Evolutionary conservation across 2,329 filamentous ascomycete genomes (phyloP), one percentile per base, ranked within the genome.

Genomic region (Cercospora sp.): DNA sequence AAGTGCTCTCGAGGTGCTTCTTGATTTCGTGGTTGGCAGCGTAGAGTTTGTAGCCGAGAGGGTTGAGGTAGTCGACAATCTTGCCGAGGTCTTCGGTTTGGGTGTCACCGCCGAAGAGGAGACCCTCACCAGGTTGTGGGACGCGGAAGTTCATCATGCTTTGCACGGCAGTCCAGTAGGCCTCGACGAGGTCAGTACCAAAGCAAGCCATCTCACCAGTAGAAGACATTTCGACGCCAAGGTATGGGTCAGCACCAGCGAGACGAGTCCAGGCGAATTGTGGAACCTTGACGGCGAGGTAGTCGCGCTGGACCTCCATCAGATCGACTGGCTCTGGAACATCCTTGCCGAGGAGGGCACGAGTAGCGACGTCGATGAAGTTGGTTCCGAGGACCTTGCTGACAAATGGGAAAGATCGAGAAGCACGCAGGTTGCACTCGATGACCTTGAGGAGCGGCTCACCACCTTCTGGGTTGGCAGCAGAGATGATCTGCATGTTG

Each of bases 401-500:
- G 79, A 97, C 93, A 81, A 98, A 98, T 78, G 95, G 94, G 89
- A 98, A 98, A 0, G 94, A 98, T 71, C 94, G 93, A 69, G 94
- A 98, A 66, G 94, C 95, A 80, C 94, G 94, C 70, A 98, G 89
- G 82, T 98, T 98, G 85, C 94, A 98, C 83, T 98, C 94, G 71
- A 98, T 98, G 77, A 98, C 94, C 86, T 97, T 97, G 73, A 98
- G 88, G 30, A 87, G 85, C 77, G 90, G 87, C 78, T 91, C 87
- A 66, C 90, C 90, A 67, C 91, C 91, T 68, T 92, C 89, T 34
- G 90, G 88, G 76, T 91, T 85, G 12, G 92, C 86, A 40, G 91
- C 93, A 85, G 97, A 97, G 87, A 99, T 98, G 82, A 99, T 97
- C 80, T 99, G 95, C 94, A 99, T 98, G 87, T 99, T 99, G 89